Conservation (phyloP, 2,329 filamentous ascomycete genomes). For the Penicillium hesseltinei region DNA sequence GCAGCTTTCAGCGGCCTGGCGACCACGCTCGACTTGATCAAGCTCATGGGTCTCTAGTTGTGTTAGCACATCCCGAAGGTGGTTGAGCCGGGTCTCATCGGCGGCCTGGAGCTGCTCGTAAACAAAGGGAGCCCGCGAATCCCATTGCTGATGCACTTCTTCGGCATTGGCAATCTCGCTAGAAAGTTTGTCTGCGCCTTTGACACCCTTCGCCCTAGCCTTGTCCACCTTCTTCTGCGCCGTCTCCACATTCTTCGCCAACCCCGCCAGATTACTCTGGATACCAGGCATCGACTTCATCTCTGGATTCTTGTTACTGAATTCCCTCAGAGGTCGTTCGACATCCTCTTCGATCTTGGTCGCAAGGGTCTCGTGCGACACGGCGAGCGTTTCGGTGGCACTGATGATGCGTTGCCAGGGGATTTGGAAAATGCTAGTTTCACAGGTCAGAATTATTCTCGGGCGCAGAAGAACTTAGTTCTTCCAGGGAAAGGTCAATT, state of each 20-base stretch:
- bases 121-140: constrained; percentile 89
- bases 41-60: constrained; percentile 91
- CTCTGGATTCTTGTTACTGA: constrained; percentile 68
- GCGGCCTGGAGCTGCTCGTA: constrained; percentile 89
- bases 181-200: constrained; percentile 69
- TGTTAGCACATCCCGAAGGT: constrained; percentile 84
- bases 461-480: neutral
- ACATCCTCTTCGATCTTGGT: constrained; percentile 84
- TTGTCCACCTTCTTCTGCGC: constrained; percentile 85
- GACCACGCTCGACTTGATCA: constrained; percentile 76
- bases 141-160: constrained; percentile 80
- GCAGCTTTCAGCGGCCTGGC: constrained; percentile 72
- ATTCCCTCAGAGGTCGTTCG: constrained; percentile 76
- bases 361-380: constrained; percentile 78
- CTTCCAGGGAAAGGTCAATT: constrained; percentile 29
- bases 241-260: constrained; percentile 82
- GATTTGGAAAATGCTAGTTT: constrained; percentile 73
- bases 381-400: constrained; percentile 75
- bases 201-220: constrained; percentile 74
- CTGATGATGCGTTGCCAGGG: constrained; percentile 87
- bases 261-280: constrained; percentile 71
- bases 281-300: constrained; percentile 78
- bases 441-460: constrained; percentile 16
- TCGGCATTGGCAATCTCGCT: constrained; percentile 71
- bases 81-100: constrained; percentile 85